These are phyloP conservation scores for Chenopodium suecicum DNA, from an alignment of 148 eudicot species.

Conservation along the genomic window DNA sequence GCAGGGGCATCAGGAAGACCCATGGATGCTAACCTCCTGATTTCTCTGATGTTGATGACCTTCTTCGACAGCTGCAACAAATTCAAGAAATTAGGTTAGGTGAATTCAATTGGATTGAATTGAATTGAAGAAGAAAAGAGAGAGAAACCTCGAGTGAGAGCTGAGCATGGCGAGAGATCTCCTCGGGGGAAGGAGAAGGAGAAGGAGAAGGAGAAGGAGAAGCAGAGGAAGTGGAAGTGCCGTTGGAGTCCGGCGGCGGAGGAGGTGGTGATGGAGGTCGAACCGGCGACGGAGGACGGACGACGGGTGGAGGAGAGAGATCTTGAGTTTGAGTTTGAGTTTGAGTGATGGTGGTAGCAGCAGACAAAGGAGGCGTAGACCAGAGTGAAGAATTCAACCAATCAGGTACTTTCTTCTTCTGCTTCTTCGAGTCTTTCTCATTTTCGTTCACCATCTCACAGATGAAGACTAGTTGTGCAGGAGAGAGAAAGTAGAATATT, in stretches of 20 bases:
- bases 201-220: conserved; percentile 30
- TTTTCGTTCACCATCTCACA: conserved; percentile 18
- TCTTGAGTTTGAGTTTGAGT: background rate
- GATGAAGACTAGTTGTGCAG: too few species aligned
- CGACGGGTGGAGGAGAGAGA: conserved; percentile 12
- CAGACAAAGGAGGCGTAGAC: conserved; percentile 47
- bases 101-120: background rate
- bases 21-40: conserved; percentile 77
- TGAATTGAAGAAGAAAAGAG: background rate
- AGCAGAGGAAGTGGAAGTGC: conserved; percentile 28
- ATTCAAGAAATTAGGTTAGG: background rate
- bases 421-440: conserved; percentile 41
- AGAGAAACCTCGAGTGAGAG: conserved; percentile 66
- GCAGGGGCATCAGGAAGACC: conserved; percentile 90
- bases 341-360: conserved; percentile 17
- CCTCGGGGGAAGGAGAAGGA: conserved; percentile 41
- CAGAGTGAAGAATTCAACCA: conserved; percentile 94
- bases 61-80: conserved; percentile 74
- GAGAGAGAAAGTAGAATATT: too few species aligned
- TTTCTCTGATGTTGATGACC: conserved; percentile 74
- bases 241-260: conserved; percentile 39
- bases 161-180: conserved; percentile 75
- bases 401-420: conserved; percentile 56
- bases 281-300: conserved; percentile 22
- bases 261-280: conserved; percentile 34